Conservation (phyloP, 1,139 yeast species). For the Debaryomyces fabryi region DNA sequence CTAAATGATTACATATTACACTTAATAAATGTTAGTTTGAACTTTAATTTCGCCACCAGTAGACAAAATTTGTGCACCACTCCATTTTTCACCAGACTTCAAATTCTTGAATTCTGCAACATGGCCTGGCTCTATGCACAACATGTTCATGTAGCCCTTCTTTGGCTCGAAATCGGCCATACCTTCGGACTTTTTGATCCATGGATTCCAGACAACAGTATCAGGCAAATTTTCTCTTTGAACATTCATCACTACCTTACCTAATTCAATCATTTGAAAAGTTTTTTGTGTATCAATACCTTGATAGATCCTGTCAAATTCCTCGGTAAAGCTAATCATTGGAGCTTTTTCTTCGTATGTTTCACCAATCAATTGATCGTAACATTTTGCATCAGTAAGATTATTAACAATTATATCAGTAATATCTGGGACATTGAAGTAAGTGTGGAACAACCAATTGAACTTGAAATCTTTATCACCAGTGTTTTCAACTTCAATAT, state of each 20-base stretch:
- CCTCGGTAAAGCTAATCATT: constrained; percentile 72
- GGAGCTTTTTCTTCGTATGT: constrained; percentile 72
- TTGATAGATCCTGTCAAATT: constrained; percentile 82
- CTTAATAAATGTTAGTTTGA: constrained; percentile 43
- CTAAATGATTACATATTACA: not conserved
- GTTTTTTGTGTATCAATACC: constrained; percentile 56
- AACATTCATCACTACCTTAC: constrained; percentile 68
- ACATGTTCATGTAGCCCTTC: constrained; percentile 79
- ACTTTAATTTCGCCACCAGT: constrained; percentile 48
- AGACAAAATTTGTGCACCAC: constrained; percentile 38
- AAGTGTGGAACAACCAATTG: constrained; percentile 97
- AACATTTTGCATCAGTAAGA: constrained; percentile 67
- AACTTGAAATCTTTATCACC: constrained; percentile 70
- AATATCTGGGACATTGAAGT: constrained; percentile 73
- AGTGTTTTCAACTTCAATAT: constrained; percentile 74
- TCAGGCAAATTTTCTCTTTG: constrained; percentile 74
- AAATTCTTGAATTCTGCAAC: constrained; percentile 69
- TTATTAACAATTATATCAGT: constrained; percentile 78
- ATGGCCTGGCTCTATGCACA: constrained; percentile 92
- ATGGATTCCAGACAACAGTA: constrained; percentile 97
- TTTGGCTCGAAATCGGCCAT: constrained; percentile 91
- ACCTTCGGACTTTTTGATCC: constrained; percentile 76
- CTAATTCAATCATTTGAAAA: constrained; percentile 67
- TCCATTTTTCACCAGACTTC: constrained; percentile 71
- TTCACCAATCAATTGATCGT: constrained; percentile 70